phyloP scores from a whole-genome alignment of 2,329 filamentous ascomycete genomes.

The Ophiocordyceps camponoti-leonardi region DNA sequence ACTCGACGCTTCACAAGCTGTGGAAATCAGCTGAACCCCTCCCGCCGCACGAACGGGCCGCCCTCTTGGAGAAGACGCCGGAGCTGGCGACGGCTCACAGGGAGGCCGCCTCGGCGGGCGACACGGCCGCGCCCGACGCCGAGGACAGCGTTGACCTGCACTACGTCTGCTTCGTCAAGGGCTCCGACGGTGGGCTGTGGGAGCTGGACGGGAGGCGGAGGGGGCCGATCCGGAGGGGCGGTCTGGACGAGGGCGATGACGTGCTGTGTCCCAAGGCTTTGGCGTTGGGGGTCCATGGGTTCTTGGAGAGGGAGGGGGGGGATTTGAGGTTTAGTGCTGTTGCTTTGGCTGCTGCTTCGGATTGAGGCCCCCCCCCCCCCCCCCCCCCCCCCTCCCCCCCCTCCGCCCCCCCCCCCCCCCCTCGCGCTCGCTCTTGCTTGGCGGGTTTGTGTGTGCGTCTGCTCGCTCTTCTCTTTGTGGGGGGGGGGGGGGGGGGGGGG shows the following conservation, averaged over 20 bases:
- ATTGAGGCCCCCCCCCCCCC: conserved; percentile 13
- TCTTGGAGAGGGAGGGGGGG: conserved; percentile 35
- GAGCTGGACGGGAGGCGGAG: conserved; percentile 43
- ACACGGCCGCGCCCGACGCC: conserved; percentile 62
- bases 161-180: conserved; percentile 88
- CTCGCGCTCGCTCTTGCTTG: no score
- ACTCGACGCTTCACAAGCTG: conserved; percentile 44
- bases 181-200: conserved; percentile 42
- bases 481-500: no score
- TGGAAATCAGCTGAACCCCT: conserved; percentile 55
- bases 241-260: conserved; percentile 44
- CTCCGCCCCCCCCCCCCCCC: no score
- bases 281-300: conserved; percentile 45
- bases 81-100: conserved; percentile 65
- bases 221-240: conserved; percentile 38
- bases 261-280: conserved; percentile 61
- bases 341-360: conserved; percentile 24
- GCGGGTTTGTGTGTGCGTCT: no score
- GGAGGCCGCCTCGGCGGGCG: conserved; percentile 58
- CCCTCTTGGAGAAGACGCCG: conserved; percentile 59
- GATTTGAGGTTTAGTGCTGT: conserved; percentile 41
- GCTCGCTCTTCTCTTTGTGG: no score
- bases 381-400: no score
- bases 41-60: conserved; percentile 45
- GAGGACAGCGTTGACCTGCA: conserved; percentile 80